These are phyloP conservation scores for Fraxinus albicans DNA, from an alignment of 305 asterid genomes.

Conservation along the genomic window DNA sequence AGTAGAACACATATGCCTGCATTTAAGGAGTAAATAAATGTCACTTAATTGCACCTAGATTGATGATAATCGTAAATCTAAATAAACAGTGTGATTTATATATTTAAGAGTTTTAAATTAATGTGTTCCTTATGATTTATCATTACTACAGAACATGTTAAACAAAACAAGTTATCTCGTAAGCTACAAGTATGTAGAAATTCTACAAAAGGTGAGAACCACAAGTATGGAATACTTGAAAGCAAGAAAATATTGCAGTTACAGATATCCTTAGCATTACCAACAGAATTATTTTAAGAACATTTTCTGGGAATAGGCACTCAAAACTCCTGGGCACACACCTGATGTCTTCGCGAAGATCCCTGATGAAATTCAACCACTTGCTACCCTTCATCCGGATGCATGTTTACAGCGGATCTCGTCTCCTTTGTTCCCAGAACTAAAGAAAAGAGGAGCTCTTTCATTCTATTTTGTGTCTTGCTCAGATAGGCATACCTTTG, in stretches of 20 bases:
- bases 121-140: no score
- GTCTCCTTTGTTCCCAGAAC: neutral
- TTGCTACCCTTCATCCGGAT: neutral
- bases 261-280: no score
- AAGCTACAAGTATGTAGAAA: neutral
- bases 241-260: neutral
- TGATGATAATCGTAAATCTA: no score
- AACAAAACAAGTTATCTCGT: neutral
- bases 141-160: neutral
- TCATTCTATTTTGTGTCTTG: neutral
- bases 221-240: neutral
- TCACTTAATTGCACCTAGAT: no score
- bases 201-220: neutral
- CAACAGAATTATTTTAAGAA: neutral
- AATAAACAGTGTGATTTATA: no score
- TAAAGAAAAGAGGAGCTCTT: neutral
- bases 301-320: neutral
- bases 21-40: no score
- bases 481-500: slow-evolving; percentile 61
- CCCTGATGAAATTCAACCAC: no score
- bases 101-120: no score
- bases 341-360: neutral
- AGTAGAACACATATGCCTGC: no score
- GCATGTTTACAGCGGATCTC: neutral
- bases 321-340: neutral